Evolutionary conservation across 495 filamentous ascomycete species (phyloP), one percentile per base, ranked within the genome.

Genomic region (Trichoderma gamsii): DNA sequence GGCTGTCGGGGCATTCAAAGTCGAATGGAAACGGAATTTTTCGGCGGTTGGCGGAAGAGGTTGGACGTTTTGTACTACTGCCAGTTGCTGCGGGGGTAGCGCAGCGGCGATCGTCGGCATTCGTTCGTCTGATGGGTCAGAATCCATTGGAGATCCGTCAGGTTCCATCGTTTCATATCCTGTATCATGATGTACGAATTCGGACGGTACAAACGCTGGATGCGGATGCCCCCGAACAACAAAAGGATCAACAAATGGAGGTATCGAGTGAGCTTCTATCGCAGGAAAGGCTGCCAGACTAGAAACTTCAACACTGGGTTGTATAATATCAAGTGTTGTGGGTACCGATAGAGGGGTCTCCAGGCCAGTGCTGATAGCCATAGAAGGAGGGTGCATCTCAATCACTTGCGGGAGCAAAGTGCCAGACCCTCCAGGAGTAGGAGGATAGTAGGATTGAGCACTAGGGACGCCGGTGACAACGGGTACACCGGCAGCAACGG

Each of bases 1-100:
- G n/a, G 94, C 94, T 2, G 94, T 97, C 16, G 93, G 92, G 1
- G 94, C 95, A 75, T 97, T 94, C 63, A 99, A 80, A 0, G 92
- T 92, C 49, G 92, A 88, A 73, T 92, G 88, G 77, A 91, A 99
- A 27, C 96, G 92, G 74, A 98, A 98, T 69, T 93, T 96, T 66
- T 78, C 76, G 4, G 77, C 82, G 9, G 82, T 78, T 4, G 78
- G 66, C 2, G 80, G 80, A 38, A 81, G 76, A 21, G 76, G 69
- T 56, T 76, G 71, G 43, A 76, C 65, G 68, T 81, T 78, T n/a
- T 75, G 66, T 70, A 79, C 78, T n/a, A 15, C 51, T 32, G 76
- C 43, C 56, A 80, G 77, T 69, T 77, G 83, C 18, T 74, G 69
- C 4, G 41, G 65, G 4, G 52, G 65, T 12, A 49, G 25, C 32